These are phyloP conservation scores for Tetrapyrgos nigripes DNA, from an alignment of 1,284 basidiomycete genomes.

Conservation along the genomic window DNA sequence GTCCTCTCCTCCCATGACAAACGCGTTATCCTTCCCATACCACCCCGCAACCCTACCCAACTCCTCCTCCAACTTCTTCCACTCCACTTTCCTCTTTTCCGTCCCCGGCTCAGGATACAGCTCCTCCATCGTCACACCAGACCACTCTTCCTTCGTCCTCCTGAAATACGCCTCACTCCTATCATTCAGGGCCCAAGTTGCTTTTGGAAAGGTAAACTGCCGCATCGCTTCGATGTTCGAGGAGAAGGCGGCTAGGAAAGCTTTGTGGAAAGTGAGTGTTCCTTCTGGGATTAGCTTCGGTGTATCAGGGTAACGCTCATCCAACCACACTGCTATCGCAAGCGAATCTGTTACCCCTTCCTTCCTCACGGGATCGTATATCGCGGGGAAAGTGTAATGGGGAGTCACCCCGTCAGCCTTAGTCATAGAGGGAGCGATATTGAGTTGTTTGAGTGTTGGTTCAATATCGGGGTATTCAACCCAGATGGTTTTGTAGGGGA, in stretches of 20 bases:
- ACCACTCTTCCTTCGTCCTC: slow-evolving; percentile 31
- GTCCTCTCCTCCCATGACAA: slow-evolving; percentile 34
- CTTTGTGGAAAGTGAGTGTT: slow-evolving; percentile 26
- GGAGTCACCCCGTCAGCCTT: slow-evolving; percentile 29
- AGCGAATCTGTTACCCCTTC: slow-evolving; percentile 39
- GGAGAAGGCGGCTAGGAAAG: slow-evolving; percentile 26
- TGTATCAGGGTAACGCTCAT: slow-evolving; percentile 37
- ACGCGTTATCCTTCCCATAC: slow-evolving; percentile 31
- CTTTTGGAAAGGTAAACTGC: background rate
- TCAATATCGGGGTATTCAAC: slow-evolving; percentile 48
- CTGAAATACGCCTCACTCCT: slow-evolving; percentile 39
- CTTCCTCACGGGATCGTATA: slow-evolving; percentile 37
- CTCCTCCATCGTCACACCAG: slow-evolving; percentile 37
- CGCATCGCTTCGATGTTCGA: slow-evolving; percentile 5
- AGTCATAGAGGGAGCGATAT: slow-evolving; percentile 23
- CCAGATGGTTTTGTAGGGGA: slow-evolving; percentile 48
- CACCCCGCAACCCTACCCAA: slow-evolving; percentile 29
- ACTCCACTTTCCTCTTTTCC: slow-evolving; percentile 27
- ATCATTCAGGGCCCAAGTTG: slow-evolving; percentile 31
- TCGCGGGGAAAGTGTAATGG: slow-evolving; percentile 44
- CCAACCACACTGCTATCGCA: slow-evolving; percentile 45
- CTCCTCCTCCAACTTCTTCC: slow-evolving; percentile 30
- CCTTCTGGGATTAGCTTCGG: slow-evolving; percentile 33
- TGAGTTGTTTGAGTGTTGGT: slow-evolving; percentile 32
- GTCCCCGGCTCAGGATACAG: slow-evolving; percentile 37